Percentiles rank a stretch among this genome's conserved stretches.
Conservation (phyloP, 306 rosid genomes). For the Corylus heterophylla region DNA sequence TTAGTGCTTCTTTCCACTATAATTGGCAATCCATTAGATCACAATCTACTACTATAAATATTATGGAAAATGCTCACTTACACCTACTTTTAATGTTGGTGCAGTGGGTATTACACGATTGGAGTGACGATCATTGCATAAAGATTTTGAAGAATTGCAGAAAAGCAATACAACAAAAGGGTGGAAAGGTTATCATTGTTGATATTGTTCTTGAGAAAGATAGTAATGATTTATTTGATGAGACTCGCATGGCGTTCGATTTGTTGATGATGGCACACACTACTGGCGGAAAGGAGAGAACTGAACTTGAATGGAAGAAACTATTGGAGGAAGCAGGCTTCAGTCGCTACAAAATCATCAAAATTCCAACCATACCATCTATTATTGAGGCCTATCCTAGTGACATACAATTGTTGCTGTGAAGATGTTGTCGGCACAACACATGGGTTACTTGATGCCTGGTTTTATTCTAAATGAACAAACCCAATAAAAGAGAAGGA, state of each 20-base stretch:
- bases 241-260: constrained; percentile 45
- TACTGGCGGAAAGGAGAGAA: constrained; percentile 38
- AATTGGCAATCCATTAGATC: too few relatives aligned
- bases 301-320: constrained; percentile 60
- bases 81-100: too few relatives aligned
- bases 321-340: constrained; percentile 54
- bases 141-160: constrained; percentile 14
- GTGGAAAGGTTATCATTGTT: constrained; percentile 56
- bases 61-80: neutral
- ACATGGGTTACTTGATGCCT: too few relatives aligned
- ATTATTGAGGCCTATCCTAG: constrained; percentile 38
- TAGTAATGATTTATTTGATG: constrained; percentile 42
- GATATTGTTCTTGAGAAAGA: constrained; percentile 50
- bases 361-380: constrained; percentile 46
- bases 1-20: too few relatives aligned
- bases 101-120: constrained; percentile 68
- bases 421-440: too few relatives aligned
- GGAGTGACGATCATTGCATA: constrained; percentile 46
- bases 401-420: too few relatives aligned
- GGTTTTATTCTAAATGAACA: too few relatives aligned
- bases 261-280: constrained; percentile 44
- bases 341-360: constrained; percentile 51
- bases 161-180: constrained; percentile 15
- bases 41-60: too few relatives aligned
- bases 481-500: too few relatives aligned